Evolutionary conservation across 495 filamentous ascomycete genomes (phyloP), one percentile per base, ranked within the genome.

Genomic region (Hamigera avellanea): DNA sequence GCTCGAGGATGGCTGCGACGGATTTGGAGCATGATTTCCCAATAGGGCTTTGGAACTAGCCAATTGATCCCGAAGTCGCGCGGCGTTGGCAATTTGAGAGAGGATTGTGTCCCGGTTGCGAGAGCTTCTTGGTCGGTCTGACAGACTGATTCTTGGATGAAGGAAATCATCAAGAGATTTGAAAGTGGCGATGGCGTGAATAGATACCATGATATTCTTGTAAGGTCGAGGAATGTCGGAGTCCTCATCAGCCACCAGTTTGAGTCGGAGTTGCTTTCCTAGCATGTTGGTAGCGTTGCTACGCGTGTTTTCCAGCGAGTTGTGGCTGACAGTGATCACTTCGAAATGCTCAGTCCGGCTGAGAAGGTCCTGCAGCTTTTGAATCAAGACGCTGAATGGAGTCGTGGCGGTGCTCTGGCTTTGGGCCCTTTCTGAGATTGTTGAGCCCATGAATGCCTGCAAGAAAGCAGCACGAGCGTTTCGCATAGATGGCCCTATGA

Each of bases 341-440:
- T 96, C 93, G 50, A 96, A 96, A 61, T 96, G 93, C 54, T 99
- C 93, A 18, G 89, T 89, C 37, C 93, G 76, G 61, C 93, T 96
- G 12, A 96, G 71, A 25, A 96, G 66, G 64, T 96, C 91, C 56
- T 99, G 93, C 23, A 96, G 64, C 59, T 99, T 99, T 41, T 86
- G 81, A 31, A 95, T 79, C 46, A 99, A 62, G 26, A 94, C 73
- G 53, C 89, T 89, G 57, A 96, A 91, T 10, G 87, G 82, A 1
- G 91, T 93, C 2, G 78, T 70, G 1, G 80, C 74, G 9, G 72
- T 71, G 19, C 69, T 78, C 14, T 76, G 70, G 14, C 73, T 78
- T 52, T 72, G 75, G 2, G 75, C 62, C 35, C 66, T 71, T 37
- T 70, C 74, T 13, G 76, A 72, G 35, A 73, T 77, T 26, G 69